phyloP scores from a whole-genome alignment of 139 green algal species.

The Tetraselmis chui region DNA sequence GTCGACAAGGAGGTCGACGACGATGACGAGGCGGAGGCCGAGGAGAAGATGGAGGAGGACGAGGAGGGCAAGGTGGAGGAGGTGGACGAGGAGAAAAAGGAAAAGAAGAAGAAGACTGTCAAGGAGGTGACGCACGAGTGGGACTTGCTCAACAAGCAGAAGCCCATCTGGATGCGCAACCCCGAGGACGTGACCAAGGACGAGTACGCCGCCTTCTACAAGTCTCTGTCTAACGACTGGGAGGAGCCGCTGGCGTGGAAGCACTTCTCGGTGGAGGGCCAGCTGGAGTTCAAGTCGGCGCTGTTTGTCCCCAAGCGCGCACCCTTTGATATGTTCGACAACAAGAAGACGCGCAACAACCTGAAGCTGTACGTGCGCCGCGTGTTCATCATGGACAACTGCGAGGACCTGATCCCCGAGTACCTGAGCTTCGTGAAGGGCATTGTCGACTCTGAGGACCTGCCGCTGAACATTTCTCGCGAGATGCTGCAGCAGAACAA shows the following conservation, averaged over 20 bases:
- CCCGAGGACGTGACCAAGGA: slow-evolving; percentile 44
- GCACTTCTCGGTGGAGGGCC: slow-evolving; percentile 55
- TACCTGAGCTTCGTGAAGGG: slow-evolving; percentile 95
- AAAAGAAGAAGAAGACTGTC: slow-evolving; percentile 85
- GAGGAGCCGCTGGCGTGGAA: slow-evolving; percentile 77
- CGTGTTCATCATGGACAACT: slow-evolving; percentile 74
- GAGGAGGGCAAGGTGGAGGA: slow-evolving; percentile 22
- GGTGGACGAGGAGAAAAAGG: slow-evolving; percentile 42
- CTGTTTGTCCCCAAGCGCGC: slow-evolving; percentile 63
- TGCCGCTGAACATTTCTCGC: slow-evolving; percentile 99
- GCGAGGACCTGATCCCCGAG: slow-evolving; percentile 94
- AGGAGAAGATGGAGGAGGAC: slow-evolving; percentile 42
- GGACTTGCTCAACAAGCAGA: slow-evolving; percentile 57
- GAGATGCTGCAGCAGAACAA: slow-evolving; percentile 99
- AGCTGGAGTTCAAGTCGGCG: slow-evolving; percentile 58
- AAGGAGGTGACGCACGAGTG: slow-evolving; percentile 83
- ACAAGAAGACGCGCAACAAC: slow-evolving; percentile 92
- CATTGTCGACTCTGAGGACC: slow-evolving; percentile 97
- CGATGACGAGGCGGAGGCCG: slow-evolving; percentile 57
- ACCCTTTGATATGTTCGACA: slow-evolving; percentile 91
- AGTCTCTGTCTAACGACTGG: slow-evolving; percentile 63
- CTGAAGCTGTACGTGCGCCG: slow-evolving; percentile 70
- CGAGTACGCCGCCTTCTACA: slow-evolving; percentile 64
- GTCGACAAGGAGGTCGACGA: slow-evolving; percentile 94
- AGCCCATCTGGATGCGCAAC: slow-evolving; percentile 56